Evolutionary conservation across 306 rosid genomes (phyloP).

Genomic region (Quillaja saponaria): DNA sequence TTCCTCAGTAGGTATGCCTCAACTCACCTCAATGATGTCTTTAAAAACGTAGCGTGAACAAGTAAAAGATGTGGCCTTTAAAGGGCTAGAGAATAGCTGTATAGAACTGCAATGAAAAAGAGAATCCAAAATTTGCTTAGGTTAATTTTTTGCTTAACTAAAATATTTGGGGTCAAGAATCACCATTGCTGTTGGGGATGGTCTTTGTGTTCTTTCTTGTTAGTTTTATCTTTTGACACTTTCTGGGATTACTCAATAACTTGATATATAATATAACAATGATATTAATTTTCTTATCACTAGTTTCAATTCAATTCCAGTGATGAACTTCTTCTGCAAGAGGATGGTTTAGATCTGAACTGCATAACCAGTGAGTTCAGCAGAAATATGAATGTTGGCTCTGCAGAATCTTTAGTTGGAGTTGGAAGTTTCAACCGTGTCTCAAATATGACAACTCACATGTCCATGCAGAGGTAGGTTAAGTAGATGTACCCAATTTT

Average conservation of each 20-base stretch:
- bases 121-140: too few species aligned
- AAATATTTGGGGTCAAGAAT: not conserved
- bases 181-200: not conserved
- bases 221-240: not conserved
- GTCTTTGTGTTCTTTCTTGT: not conserved
- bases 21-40: too few species aligned
- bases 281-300: constrained; percentile 31
- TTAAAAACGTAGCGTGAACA: too few species aligned
- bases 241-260: constrained; percentile 8
- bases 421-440: constrained; percentile 53
- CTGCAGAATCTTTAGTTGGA: constrained; percentile 65
- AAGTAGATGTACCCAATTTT: not conserved
- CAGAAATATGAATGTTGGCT: constrained; percentile 67
- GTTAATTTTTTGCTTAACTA: not conserved
- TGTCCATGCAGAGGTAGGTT: constrained; percentile 62
- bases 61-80: too few species aligned
- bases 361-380: constrained; percentile 58
- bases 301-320: constrained; percentile 51
- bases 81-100: too few species aligned
- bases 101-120: too few species aligned
- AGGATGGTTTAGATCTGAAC: constrained; percentile 67
- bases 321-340: constrained; percentile 97
- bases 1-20: too few species aligned
- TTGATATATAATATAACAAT: not conserved
- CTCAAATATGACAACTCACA: constrained; percentile 51